Base-by-base conservation (phyloP, 768 basidiomycete species). In the Melanogaster broomeanus region DNA sequence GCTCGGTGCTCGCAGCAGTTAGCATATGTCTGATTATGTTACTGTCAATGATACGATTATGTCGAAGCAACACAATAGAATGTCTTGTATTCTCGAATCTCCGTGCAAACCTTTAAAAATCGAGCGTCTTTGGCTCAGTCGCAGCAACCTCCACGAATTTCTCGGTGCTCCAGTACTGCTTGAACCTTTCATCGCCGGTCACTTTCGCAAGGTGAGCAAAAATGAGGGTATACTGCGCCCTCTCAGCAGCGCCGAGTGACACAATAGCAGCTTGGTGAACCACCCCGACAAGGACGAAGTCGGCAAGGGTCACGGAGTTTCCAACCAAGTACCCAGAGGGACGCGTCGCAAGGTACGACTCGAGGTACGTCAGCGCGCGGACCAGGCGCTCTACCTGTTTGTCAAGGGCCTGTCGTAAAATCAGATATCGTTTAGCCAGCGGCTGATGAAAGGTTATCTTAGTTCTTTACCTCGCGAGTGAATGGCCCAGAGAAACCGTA, bases 171-270 rank as follows among this genome's bases (percentile, higher is more conserved):
- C 51, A 58, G 10, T 48, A 42, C 10, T 51, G 24, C 9, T 58
- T 51, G 4, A 61, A 18, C 53, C 8, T 48, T 22, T 50, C 53
- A 6, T 64, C 50, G 6, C 2, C 46, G 0, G 62, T 51, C 49
- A 64, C 64, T n/a, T 43, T 64, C 10, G 30, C 42, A 24, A 42
- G 60, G 24, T 61, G 56, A 6, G 51, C 44, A 33, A 55, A 61
- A 0, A 52, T 10, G n/a, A n/a, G 7, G 0, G 54, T 45, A 28
- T 56, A 66, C 43, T 49, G 24, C 4, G 50, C 51, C 16, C 64
- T 52, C 16, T 61, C 55, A 0, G 40, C 46, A 0, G 43, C 41
- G 6, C 58, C 60, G 2, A 61, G 51, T 1, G 56, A 31, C 3
- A 21, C 9, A 6, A 24, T 7, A 7, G 42, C 34, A 0, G 51